Conservation (phyloP, 495 filamentous ascomycete genomes). For the Hyaloscypha bicolor region DNA sequence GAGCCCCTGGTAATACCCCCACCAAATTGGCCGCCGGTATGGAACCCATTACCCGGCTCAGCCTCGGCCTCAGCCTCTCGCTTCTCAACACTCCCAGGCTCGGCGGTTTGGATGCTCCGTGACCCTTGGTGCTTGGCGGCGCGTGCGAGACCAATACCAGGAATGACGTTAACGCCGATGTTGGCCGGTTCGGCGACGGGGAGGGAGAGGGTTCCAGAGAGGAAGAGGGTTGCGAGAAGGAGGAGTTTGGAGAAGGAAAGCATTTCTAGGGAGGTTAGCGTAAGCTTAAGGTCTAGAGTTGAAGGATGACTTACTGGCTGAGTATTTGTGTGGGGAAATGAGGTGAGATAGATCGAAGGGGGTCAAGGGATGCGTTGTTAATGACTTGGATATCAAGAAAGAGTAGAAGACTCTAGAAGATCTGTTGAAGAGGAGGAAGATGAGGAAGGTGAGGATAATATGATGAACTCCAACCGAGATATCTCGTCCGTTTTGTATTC, state of each 20-base stretch:
- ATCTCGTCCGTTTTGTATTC: constrained; percentile 2
- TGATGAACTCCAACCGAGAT: constrained; percentile 1
- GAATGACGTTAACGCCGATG: no score
- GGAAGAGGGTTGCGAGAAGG: not conserved
- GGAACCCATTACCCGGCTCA: no score
- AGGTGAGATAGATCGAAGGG: not conserved
- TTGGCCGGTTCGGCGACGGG: not conserved
- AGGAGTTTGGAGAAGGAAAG: not conserved
- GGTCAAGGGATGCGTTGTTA: not conserved
- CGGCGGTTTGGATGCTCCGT: no score
- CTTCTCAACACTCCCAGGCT: no score
- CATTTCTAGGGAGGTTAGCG: not conserved
- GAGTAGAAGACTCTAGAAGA: not conserved
- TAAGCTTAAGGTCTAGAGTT: not conserved
- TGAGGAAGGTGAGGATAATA: not conserved
- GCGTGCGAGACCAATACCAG: no score
- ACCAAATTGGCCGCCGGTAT: no score
- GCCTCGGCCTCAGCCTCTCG: not conserved
- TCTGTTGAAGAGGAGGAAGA: not conserved
- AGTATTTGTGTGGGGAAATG: not conserved
- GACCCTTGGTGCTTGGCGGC: no score
- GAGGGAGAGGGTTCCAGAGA: not conserved
- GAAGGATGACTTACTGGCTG: constrained; percentile 7
- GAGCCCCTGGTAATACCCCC: not conserved
- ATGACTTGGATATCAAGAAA: not conserved